Percentiles rank a stretch among this genome's conserved stretches.
Evolutionary conservation across 352 stramenopile genomes (phyloP).

Genomic region (Phytophthora pseudosyringae): DNA sequence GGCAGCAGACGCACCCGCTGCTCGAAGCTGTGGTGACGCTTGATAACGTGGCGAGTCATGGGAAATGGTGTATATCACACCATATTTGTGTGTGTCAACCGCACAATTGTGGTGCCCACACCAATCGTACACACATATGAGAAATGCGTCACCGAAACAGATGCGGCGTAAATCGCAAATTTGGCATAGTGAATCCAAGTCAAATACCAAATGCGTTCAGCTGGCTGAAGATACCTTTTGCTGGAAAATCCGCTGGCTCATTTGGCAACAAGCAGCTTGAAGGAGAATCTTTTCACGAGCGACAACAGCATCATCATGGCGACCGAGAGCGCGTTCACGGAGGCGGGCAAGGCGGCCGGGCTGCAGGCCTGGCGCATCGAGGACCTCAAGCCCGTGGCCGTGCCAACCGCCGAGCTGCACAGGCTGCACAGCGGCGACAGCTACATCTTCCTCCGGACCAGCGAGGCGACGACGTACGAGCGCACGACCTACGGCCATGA

Average conservation of each 20-base stretch:
- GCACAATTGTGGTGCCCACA: constrained; percentile 7
- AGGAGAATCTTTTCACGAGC: constrained; percentile 26
- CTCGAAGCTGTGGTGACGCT: not conserved
- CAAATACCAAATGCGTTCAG: constrained; percentile 1
- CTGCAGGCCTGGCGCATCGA: constrained; percentile 89
- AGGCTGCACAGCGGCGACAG: constrained; percentile 96
- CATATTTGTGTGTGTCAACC: not conserved
- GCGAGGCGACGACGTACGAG: constrained; percentile 50
- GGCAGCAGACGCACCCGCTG: not conserved
- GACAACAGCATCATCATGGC: constrained; percentile 60
- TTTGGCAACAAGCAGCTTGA: constrained; percentile 36
- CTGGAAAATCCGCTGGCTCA: constrained; percentile 28
- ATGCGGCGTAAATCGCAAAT: constrained; percentile 33
- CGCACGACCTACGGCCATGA: constrained; percentile 3
- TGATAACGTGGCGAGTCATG: constrained; percentile 10
- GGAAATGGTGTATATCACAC: constrained; percentile 1
- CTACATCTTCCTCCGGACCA: constrained; percentile 96
- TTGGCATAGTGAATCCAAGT: constrained; percentile 22
- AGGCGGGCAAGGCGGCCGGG: constrained; percentile 65
- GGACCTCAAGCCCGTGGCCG: constrained; percentile 71
- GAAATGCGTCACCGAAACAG: constrained; percentile 6
- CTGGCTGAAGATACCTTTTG: constrained; percentile 17
- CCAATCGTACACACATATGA: constrained; percentile 16
- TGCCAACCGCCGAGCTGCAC: constrained; percentile 66
- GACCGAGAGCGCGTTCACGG: constrained; percentile 64